Base-by-base conservation (phyloP, 2,329 filamentous ascomycete genomes). In the Colletotrichum cuscutae region DNA sequence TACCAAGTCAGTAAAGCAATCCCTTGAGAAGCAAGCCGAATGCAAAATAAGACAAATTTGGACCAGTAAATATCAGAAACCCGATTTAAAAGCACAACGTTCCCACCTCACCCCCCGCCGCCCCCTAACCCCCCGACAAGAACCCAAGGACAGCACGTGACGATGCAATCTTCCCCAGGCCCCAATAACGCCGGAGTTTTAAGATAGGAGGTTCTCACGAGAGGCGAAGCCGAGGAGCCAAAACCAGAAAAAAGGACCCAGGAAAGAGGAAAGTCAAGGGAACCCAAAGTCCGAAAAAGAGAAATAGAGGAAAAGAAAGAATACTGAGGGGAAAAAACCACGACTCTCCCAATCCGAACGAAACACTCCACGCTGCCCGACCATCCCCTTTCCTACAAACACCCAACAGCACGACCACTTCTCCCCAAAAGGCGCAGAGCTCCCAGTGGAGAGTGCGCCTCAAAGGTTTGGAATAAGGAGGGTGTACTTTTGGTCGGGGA, bases 11-110 rank as follows among this genome's bases (percentile, higher is more conserved):
- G 71, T 22, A 59, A 59, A 24, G 24, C 13, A n/a, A 13, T 52
- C 30, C 28, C 26, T 49, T 19, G 42, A 26, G 13, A 13, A 24
- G 35, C 37, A 8, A 28, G 12, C 5, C 32, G 2, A 46, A 46
- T 24, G 32, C 52, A n/a, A 15, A 32, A 42, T 4, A 4, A 32
- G n/a, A 30, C 9, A 5, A 26, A 2, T 28, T 35, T n/a, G 53
- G 53, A 66, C 66, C 35, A 30, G 28, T 75, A 78, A 77, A 77
- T 76, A 75, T 85, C 83, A 85, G 83, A 85, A 84, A 85, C 83
- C 83, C 82, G 79, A 75, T 77, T 80, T 85, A 83, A 82, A 85
- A 85, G 83, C 83, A 85, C 81, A 77, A 85, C 84, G 70, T 73
- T 67, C 71, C 77, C 76, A 83, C 79, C 79, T 77, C 81, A 78